Base-by-base conservation (phyloP, 257 asterid genomes). In the Ocimum tenuiflorum region DNA sequence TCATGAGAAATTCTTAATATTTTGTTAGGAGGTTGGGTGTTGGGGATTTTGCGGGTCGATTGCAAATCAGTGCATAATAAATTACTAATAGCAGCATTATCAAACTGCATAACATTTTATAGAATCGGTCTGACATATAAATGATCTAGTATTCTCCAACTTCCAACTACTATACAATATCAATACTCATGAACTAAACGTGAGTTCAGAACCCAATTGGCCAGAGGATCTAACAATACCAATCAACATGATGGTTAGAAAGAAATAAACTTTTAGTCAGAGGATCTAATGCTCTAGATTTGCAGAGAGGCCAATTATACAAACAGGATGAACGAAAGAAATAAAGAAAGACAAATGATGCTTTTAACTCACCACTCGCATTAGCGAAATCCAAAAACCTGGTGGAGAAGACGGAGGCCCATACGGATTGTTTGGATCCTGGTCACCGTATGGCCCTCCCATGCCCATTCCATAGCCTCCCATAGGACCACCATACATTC, bases 361-460 rank as follows among this genome's bases (percentile, higher is more conserved):
- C 33, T 47, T 63, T 27, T 12, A 24, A 38, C 95, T 78, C 77
- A 94, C 99, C 95, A 94, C 95, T 24, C 83, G 87, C 99, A 94
- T 87, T 45, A 94, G 72, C 38, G 99, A 94, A 58, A 94, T 29
- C 99, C 97, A 89, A 73, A 94, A 89, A 61, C 71, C 64, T 23
- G 99, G 99, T 27, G 99, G 99, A 65, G 94, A 76, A 65, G 96
- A 23, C 56, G 97, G 31, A 1, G 2, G 31, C 31, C 31, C 31
- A 27, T 27, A 1, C 31, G 31, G 31, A 27, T 27, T 27, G 31
- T 27, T 27, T 27, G 31, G 99, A 70, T 94, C 99, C 73, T 82
- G 92, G 15, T 83, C 95, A 35, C 99, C 97, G 31, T 23, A 74
- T 36, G 95, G 94, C 29, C 81, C 91, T 12, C 91, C 96, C 95